These are phyloP conservation scores for Asterionellopsis glacialis DNA, from an alignment of 108 stramenopile genomes.

Conservation along the genomic window DNA sequence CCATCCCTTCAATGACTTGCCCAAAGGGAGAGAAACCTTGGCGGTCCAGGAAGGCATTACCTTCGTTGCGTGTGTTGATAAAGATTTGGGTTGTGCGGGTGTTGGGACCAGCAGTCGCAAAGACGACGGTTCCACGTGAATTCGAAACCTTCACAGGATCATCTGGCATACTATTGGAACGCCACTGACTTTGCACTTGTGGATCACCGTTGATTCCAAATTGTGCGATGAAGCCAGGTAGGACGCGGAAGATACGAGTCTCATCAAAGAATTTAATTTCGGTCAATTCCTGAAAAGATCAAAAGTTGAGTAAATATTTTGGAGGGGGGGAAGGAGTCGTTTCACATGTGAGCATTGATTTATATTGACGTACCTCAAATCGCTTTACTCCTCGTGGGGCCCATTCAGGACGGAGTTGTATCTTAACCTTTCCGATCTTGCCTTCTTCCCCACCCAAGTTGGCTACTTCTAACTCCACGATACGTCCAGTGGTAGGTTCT, in stretches of 20 bases:
- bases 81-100: conserved; percentile 92
- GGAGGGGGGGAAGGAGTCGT: too few species aligned
- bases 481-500: conserved; percentile 2
- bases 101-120: conserved; percentile 88
- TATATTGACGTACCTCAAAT: too few species aligned
- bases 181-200: conserved; percentile 59
- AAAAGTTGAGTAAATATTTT: too few species aligned
- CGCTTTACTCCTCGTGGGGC: conserved; percentile 70
- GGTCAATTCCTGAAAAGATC: conserved; percentile 52
- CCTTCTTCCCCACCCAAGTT: conserved; percentile 70
- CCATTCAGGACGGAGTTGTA: conserved; percentile 72
- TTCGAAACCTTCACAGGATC: conserved; percentile 86
- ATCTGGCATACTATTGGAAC: conserved; percentile 52
- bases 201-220: conserved; percentile 90
- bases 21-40: conserved; percentile 92
- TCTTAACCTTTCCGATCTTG: conserved; percentile 54
- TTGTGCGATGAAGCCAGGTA: conserved; percentile 88
- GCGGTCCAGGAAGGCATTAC: conserved; percentile 86
- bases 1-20: conserved; percentile 87
- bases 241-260: conserved; percentile 86
- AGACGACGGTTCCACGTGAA: conserved; percentile 78
- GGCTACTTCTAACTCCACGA: conserved; percentile 59
- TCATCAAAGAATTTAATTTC: conserved; percentile 53
- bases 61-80: conserved; percentile 52
- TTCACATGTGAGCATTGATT: too few species aligned